These are phyloP conservation scores for Leishmania martiniquensis DNA, from an alignment of 208 protist genomes.

Conservation along the genomic window DNA sequence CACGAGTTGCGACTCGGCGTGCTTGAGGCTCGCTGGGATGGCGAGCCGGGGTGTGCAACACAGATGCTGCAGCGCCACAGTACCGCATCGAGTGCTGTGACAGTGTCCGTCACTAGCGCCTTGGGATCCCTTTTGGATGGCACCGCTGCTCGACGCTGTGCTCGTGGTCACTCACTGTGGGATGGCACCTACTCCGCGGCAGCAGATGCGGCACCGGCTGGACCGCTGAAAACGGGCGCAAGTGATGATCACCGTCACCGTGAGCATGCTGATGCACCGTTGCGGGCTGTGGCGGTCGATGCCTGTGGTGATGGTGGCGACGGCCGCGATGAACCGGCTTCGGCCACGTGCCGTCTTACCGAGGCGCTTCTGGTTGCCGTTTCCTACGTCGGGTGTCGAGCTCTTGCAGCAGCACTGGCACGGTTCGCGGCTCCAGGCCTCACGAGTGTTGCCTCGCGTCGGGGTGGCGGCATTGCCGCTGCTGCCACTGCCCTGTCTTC, in stretches of 20 bases:
- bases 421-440: background rate
- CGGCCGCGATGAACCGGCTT: background rate
- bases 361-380: conserved; percentile 26
- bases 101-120: background rate
- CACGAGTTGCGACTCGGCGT: conserved; percentile 24
- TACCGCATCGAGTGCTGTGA: background rate
- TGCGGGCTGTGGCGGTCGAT: background rate
- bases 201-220: background rate
- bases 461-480: background rate
- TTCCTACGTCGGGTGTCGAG: conserved; percentile 23
- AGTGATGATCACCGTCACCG: background rate
- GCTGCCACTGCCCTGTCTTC: background rate
- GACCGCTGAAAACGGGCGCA: background rate
- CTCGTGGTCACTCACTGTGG: conserved; percentile 23
- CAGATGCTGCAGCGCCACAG: conserved; percentile 19
- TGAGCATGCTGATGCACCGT: background rate
- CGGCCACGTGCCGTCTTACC: conserved; percentile 17
- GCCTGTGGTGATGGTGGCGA: background rate
- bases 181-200: background rate
- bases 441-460: background rate
- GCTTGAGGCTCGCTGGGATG: background rate
- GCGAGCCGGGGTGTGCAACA: conserved; percentile 6
- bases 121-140: background rate
- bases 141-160: background rate
- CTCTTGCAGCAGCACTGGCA: conserved; percentile 12